phyloP scores from a whole-genome alignment of 2,329 filamentous ascomycete genomes.

The Geosmithia putterillii region DNA sequence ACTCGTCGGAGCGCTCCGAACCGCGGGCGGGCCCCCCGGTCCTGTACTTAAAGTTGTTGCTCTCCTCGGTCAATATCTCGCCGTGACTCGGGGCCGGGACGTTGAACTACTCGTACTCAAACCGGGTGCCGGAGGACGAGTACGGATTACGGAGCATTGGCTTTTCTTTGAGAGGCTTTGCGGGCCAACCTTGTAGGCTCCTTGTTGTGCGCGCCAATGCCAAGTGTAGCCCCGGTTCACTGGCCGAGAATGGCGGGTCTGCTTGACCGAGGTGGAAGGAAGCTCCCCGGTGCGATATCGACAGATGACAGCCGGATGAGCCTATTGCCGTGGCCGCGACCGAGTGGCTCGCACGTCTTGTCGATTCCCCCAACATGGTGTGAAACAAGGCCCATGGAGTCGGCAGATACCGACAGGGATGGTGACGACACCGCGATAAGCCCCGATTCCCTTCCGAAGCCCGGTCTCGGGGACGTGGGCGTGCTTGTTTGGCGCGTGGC shows the following conservation, averaged over 20 bases:
- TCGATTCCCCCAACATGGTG: slow-evolving; percentile 11
- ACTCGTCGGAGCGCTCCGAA: neutral
- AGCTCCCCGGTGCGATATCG: slow-evolving; percentile 14
- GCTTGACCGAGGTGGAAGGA: slow-evolving; percentile 16
- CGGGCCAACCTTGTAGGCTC: neutral
- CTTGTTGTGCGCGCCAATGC: too few relatives aligned
- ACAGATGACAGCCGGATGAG: slow-evolving; percentile 12
- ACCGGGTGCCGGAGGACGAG: neutral
- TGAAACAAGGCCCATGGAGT: slow-evolving; percentile 13
- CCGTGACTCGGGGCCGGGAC: neutral
- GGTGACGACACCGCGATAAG: slow-evolving; percentile 15
- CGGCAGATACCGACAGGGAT: slow-evolving; percentile 14
- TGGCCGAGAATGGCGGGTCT: neutral
- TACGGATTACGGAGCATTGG: too few relatives aligned
- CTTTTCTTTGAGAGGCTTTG: neutral
- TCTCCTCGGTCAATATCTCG: neutral
- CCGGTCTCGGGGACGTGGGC: slow-evolving; percentile 14
- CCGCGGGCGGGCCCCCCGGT: neutral
- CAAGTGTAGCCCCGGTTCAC: neutral
- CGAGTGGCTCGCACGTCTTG: slow-evolving; percentile 10
- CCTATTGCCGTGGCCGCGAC: slow-evolving; percentile 10
- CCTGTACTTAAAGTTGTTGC: neutral
- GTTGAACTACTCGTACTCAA: too few relatives aligned
- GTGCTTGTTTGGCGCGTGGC: slow-evolving; percentile 14
- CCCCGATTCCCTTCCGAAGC: slow-evolving; percentile 13